phyloP scores from a whole-genome alignment of 805 yeast genomes.

The Myxozyma melibiosi region DNA sequence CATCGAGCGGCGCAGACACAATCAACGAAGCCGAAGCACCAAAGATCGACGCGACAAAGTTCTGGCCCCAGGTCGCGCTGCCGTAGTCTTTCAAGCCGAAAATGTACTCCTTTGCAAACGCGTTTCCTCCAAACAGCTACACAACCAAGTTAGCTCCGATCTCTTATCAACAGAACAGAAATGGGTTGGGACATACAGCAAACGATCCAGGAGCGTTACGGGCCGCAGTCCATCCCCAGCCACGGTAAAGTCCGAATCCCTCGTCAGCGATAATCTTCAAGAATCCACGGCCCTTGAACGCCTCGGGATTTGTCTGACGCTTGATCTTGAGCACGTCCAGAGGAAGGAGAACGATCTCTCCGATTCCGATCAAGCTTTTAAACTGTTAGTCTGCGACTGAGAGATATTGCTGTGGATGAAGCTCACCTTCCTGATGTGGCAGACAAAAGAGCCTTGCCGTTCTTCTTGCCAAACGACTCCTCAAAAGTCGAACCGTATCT shows the following conservation, averaged over 20 bases:
- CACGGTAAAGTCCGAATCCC: constrained; percentile 91
- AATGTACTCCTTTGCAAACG: constrained; percentile 96
- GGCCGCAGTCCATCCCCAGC: constrained; percentile 99
- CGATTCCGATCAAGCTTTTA: constrained; percentile 82
- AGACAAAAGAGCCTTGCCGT: constrained; percentile 94
- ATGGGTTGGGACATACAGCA: constrained; percentile 47
- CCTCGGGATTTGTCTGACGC: constrained; percentile 99
- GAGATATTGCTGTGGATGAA: background rate
- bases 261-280: constrained; percentile 82
- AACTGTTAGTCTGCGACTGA: background rate
- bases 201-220: constrained; percentile 99
- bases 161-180: background rate
- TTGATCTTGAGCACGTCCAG: constrained; percentile 95
- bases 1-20: constrained; percentile 97
- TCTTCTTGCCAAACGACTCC: constrained; percentile 80
- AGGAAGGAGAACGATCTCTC: constrained; percentile 94
- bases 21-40: constrained; percentile 97
- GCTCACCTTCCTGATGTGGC: constrained; percentile 84
- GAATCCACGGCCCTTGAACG: constrained; percentile 98
- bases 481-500: constrained; percentile 75
- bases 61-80: constrained; percentile 91
- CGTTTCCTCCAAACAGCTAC: constrained; percentile 89
- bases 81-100: constrained; percentile 84
- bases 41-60: constrained; percentile 88
- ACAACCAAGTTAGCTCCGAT: background rate